These are phyloP conservation scores for Artemisia annua DNA, from an alignment of 129 eudicot genomes.

Conservation along the genomic window DNA sequence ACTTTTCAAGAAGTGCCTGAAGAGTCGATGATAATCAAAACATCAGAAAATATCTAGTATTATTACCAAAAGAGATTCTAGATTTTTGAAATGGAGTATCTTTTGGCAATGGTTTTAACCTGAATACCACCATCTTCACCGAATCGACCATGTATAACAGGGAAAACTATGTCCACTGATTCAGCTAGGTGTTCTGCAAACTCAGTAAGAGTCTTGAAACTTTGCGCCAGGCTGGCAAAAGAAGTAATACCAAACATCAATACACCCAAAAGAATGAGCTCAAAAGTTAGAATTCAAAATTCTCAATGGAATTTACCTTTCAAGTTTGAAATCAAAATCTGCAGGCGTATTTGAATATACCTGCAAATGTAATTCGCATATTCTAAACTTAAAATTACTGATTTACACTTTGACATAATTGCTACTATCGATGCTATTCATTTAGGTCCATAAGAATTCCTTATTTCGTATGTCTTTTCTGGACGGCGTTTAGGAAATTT, in stretches of 20 bases:
- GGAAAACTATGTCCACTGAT: slow-evolving; percentile 85
- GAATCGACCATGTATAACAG: slow-evolving; percentile 91
- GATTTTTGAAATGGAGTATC: not conserved
- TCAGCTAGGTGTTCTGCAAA: slow-evolving; percentile 76
- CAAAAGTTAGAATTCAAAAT: not conserved
- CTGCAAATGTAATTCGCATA: slow-evolving; percentile 38
- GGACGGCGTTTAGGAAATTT: not conserved
- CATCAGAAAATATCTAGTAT: not conserved
- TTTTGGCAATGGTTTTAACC: slow-evolving; percentile 39
- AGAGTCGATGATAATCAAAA: slow-evolving; percentile 16
- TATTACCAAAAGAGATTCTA: not conserved
- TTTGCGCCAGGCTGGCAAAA: slow-evolving; percentile 79
- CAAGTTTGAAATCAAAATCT: slow-evolving; percentile 92
- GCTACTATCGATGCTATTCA: not conserved
- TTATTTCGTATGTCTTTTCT: not conserved
- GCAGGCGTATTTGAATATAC: slow-evolving; percentile 96
- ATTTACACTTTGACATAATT: slow-evolving; percentile 6
- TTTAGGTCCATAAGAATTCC: slow-evolving; percentile 10
- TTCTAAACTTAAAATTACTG: not conserved
- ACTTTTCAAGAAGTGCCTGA: slow-evolving; percentile 76
- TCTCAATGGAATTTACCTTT: slow-evolving; percentile 46
- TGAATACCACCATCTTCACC: slow-evolving; percentile 98
- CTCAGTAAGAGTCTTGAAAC: slow-evolving; percentile 69
- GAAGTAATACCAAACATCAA: slow-evolving; percentile 11
- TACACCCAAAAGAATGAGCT: not conserved